Evolutionary conservation across 495 filamentous ascomycete species (phyloP), one percentile per base, ranked within the genome.

Genomic region (Aspergillus wentii): DNA sequence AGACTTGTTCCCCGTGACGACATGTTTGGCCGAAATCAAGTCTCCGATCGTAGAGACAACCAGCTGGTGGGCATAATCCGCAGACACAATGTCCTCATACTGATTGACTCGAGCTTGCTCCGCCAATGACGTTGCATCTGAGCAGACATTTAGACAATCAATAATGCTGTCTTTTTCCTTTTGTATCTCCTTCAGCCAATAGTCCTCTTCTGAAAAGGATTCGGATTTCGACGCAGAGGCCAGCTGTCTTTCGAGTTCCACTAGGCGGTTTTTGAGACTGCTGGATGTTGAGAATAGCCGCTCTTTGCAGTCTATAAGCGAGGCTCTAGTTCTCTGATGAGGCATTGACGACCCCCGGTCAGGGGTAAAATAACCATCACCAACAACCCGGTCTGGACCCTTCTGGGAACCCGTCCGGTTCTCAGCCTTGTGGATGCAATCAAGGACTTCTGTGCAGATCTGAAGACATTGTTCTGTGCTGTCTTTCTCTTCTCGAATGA

Each of bases 41-140:
- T 55, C 59, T 29, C 59, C 57, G 27, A 62, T 30, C 11, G 59
- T 63, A 29, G 57, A 66, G 22, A 63, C 47, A 28, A 63, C n/a
- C 11, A 61, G 33, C 43, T 63, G 53, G 15, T 57, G 46, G 21
- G 44, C 26, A 44, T 66, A 46, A 35, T 66, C 53, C 3, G 41
- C 49, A 18, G 52, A 43, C 9, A 35, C 36, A 11, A 66, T 42
- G 40, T 61, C 51, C 36, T 60, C 57, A 30, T 51, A 56, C 8
- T 54, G 35, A 44, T 66, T 62, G 7, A 39, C 48, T 30, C 46
- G 35, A 13, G 51, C 28, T 16, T 43, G 20, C 21, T 49, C 45
- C 35, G 51, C 44, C 38, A 45, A 30, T 19, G 16, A 36, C 21
- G 49, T 49, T 30, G 59, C 56, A 21, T 56, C 33, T 11, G 44